A percentile compares a stretch with the other conserved stretches of the same genome.
phyloP scores from a whole-genome alignment of 257 asterid genomes.

The Craterostigma plantagineum region DNA sequence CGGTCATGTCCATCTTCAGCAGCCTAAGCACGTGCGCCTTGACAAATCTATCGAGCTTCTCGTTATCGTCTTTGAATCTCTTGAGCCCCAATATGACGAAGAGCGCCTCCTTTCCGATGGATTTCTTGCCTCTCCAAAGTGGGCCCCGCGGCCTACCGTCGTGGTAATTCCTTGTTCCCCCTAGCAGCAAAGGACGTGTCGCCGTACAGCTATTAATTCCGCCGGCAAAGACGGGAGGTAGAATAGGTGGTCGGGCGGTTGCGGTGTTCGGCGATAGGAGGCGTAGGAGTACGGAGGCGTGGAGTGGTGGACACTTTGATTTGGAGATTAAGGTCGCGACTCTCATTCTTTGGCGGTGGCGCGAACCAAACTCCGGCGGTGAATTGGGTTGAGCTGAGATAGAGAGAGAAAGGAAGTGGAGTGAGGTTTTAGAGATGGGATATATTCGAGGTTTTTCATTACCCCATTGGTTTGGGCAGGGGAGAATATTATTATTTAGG shows the following conservation, averaged over 20 bases:
- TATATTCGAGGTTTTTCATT: too few species aligned
- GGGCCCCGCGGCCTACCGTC: constrained; percentile 94
- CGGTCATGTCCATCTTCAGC: constrained; percentile 68
- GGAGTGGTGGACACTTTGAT: constrained; percentile 12
- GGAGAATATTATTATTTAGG: too few species aligned
- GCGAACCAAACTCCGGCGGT: too few species aligned
- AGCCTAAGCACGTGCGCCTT: constrained; percentile 72
- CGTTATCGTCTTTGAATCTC: constrained; percentile 49
- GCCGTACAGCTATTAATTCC: too few species aligned
- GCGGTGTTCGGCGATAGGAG: constrained; percentile 2
- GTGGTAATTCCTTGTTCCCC: constrained; percentile 30
- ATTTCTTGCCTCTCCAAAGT: constrained; percentile 84
- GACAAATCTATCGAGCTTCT: constrained; percentile 49
- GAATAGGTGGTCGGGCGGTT: too few species aligned
- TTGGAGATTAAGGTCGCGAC: constrained; percentile 15
- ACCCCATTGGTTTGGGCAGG: too few species aligned
- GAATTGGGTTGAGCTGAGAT: too few species aligned
- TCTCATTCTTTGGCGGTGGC: constrained; percentile 19
- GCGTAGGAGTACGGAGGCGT: constrained; percentile 12
- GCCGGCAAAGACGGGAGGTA: too few species aligned
- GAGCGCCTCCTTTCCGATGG: constrained; percentile 81
- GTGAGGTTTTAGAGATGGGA: too few species aligned
- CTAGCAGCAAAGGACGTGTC: neutral
- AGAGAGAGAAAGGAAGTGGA: too few species aligned
- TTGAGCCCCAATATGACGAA: constrained; percentile 58